Conservation (phyloP, 2,329 filamentous ascomycete genomes). For the Graphilbum fragrans region DNA sequence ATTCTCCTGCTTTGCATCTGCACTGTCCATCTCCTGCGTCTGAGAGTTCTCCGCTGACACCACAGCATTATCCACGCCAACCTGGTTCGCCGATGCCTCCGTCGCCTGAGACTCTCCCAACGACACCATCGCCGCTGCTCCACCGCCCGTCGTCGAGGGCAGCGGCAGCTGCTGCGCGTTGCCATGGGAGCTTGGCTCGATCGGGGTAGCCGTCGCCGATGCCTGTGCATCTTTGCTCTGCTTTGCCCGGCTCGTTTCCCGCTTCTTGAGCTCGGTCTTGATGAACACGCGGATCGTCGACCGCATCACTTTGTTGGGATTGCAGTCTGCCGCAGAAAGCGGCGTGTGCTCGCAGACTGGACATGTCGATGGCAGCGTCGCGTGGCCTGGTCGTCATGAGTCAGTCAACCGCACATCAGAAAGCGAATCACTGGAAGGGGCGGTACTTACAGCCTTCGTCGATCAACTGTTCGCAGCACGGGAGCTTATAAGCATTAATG, state of each 20-base stretch:
- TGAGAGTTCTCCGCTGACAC: conserved; percentile 3
- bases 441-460: conserved; percentile 68
- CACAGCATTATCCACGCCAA: conserved; percentile 4
- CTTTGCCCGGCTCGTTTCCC: conserved; percentile 50
- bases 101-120: conserved; percentile 6
- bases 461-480: conserved; percentile 91
- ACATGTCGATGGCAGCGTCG: conserved; percentile 64
- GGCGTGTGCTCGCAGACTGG: conserved; percentile 90
- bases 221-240: conserved; percentile 28
- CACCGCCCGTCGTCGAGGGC: conserved; percentile 2
- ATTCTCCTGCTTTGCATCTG: conserved; percentile 4
- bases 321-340: conserved; percentile 75
- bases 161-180: conserved; percentile 1
- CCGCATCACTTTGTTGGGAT: conserved; percentile 78
- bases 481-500: conserved; percentile 78
- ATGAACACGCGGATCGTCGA: conserved; percentile 88
- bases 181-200: conserved; percentile 5
- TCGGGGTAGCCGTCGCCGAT: conserved; percentile 25
- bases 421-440: not conserved
- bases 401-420: not conserved
- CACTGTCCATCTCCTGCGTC: conserved; percentile 6
- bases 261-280: conserved; percentile 82
- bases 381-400: conserved; percentile 34
- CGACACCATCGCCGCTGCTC: conserved; percentile 3
- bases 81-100: conserved; percentile 2